A percentile compares a stretch with the other conserved stretches of the same genome.
phyloP scores from a whole-genome alignment of 345 rosid genomes.

The Gossypium australe region DNA sequence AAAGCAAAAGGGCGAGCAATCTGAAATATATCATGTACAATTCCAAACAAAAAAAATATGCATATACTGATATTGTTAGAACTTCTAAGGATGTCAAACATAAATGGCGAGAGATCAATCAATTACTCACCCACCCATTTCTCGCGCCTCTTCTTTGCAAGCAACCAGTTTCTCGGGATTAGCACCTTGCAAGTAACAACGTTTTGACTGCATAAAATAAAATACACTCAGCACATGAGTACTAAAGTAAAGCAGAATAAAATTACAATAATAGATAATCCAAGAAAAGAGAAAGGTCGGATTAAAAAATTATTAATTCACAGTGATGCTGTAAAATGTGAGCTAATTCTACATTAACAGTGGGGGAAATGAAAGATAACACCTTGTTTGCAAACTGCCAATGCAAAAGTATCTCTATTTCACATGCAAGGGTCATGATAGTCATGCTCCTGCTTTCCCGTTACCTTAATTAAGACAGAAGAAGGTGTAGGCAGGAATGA shows the following conservation, averaged over 20 bases:
- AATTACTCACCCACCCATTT: slow-evolving; percentile 87
- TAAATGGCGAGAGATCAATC: slow-evolving; percentile 11
- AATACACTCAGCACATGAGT: slow-evolving; percentile 3
- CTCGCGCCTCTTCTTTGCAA: slow-evolving; percentile 74
- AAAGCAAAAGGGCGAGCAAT: slow-evolving; percentile 5
- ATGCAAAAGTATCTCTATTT: not conserved
- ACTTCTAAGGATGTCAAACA: not conserved
- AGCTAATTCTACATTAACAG: not conserved
- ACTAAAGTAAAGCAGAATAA: slow-evolving; percentile 6
- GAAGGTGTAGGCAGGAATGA: not conserved
- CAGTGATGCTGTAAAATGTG: not conserved
- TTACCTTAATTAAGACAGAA: too few relatives aligned
- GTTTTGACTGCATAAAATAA: slow-evolving; percentile 63
- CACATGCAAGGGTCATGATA: not conserved
- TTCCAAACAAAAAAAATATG: not conserved
- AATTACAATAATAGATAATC: not conserved
- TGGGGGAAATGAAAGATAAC: not conserved
- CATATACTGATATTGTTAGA: not conserved
- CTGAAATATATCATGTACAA: not conserved
- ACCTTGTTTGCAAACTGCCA: not conserved
- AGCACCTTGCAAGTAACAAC: slow-evolving; percentile 60
- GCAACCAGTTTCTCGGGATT: slow-evolving; percentile 48
- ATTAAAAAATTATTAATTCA: not conserved
- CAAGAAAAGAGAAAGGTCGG: not conserved
- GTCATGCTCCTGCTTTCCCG: too few relatives aligned